phyloP scores from a whole-genome alignment of 495 filamentous ascomycete species.

The Podospora didyma region DNA sequence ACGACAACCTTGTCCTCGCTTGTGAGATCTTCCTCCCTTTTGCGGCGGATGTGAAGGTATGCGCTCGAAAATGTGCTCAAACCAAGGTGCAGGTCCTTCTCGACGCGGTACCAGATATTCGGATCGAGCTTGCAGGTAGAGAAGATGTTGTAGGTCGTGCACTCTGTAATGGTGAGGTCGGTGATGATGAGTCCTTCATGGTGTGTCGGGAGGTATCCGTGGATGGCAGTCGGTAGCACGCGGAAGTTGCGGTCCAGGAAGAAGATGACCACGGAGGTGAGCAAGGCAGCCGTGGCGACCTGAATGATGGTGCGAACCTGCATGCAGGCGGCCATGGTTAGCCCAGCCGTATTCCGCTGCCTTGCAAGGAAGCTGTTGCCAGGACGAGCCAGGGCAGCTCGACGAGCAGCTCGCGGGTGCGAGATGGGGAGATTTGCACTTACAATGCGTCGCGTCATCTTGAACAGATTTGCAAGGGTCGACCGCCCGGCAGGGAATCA shows the following conservation, averaged over 20 bases:
- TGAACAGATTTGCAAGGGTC: constrained; percentile 1
- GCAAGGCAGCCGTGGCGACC: constrained; percentile 60
- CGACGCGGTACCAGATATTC: constrained; percentile 75
- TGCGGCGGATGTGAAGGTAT: constrained; percentile 79
- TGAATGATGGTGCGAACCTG: constrained; percentile 83
- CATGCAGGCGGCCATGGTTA: not conserved
- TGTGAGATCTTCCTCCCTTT: constrained; percentile 82
- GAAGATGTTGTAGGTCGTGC: constrained; percentile 70
- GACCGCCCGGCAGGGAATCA: constrained; percentile 5
- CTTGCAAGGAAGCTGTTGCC: not conserved
- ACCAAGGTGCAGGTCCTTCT: constrained; percentile 87
- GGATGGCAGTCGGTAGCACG: constrained; percentile 75
- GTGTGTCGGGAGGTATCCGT: constrained; percentile 77
- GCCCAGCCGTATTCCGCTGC: not conserved
- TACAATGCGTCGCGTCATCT: constrained; percentile 29
- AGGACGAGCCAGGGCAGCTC: not conserved
- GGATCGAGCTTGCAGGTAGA: constrained; percentile 74
- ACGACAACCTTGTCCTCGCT: constrained; percentile 73
- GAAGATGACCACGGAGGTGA: constrained; percentile 66
- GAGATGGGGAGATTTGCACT: not conserved
- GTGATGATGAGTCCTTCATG: constrained; percentile 79
- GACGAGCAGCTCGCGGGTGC: not conserved
- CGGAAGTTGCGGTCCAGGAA: constrained; percentile 78
- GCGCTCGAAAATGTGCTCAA: constrained; percentile 70
- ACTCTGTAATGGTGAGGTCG: constrained; percentile 80